A percentile compares a stretch with the other conserved stretches of the same genome.
These are phyloP conservation scores for Coemansia sp. DNA, from an alignment of 192 early-diverging fungal genomes.

Conservation along the genomic window DNA sequence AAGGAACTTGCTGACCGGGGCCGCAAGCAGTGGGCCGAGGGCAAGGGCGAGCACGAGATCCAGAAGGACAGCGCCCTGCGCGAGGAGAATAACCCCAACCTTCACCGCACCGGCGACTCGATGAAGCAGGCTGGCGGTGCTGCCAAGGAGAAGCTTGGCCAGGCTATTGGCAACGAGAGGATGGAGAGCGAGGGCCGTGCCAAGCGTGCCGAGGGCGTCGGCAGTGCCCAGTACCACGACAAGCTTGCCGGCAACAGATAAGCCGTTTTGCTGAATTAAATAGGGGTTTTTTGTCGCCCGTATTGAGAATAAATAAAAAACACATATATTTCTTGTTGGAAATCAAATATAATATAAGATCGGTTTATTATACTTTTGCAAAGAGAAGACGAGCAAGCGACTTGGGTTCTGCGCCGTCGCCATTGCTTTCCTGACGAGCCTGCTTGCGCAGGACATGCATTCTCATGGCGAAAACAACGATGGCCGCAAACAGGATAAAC, in stretches of 20 bases:
- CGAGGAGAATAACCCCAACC: slow-evolving; percentile 3
- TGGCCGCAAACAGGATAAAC: slow-evolving; percentile 38
- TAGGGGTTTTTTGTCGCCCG: neutral
- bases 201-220: slow-evolving; percentile 15
- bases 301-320: neutral
- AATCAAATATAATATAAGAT: too few relatives aligned
- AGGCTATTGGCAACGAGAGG: slow-evolving; percentile 16
- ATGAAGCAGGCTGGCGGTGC: slow-evolving; percentile 12
- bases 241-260: slow-evolving; percentile 8
- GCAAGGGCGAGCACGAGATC: slow-evolving; percentile 17
- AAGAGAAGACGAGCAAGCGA: too few relatives aligned
- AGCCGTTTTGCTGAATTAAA: neutral
- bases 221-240: slow-evolving; percentile 5
- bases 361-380: too few relatives aligned
- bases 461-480: slow-evolving; percentile 19
- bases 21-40: slow-evolving; percentile 17
- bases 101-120: slow-evolving; percentile 9
- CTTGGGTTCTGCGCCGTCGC: too few relatives aligned
- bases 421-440: neutral
- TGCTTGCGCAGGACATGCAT: slow-evolving; percentile 13
- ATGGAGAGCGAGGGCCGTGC: slow-evolving; percentile 17
- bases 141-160: slow-evolving; percentile 24
- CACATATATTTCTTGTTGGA: neutral
- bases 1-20: slow-evolving; percentile 7
- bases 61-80: slow-evolving; percentile 6